phyloP scores from a whole-genome alignment of 2,329 filamentous ascomycete genomes.

The Rhytidhysteron rufulum region DNA sequence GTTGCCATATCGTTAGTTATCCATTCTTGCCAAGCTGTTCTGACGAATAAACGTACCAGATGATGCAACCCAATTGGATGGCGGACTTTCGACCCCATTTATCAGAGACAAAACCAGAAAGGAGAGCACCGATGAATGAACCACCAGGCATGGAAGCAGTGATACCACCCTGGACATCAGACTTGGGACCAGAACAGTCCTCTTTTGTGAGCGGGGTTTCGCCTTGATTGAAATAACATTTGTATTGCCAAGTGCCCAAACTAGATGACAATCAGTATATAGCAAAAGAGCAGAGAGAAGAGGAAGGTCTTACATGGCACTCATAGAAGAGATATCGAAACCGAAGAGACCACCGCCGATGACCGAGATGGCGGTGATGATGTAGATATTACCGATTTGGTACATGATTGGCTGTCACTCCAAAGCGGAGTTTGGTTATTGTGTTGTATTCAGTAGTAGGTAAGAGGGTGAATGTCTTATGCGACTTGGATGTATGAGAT shows the following conservation, averaged over 20 bases:
- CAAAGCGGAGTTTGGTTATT: too few relatives aligned
- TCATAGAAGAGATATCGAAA: slow-evolving; percentile 76
- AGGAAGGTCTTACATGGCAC: slow-evolving; percentile 36
- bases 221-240: slow-evolving; percentile 65
- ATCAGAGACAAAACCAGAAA: slow-evolving; percentile 59
- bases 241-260: slow-evolving; percentile 65
- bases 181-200: slow-evolving; percentile 50
- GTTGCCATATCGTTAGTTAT: slow-evolving; percentile 25
- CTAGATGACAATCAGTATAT: slow-evolving; percentile 36
- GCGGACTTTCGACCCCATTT: slow-evolving; percentile 50
- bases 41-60: slow-evolving; percentile 40
- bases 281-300: background rate
- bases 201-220: slow-evolving; percentile 32
- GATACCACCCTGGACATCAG: slow-evolving; percentile 62
- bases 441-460: background rate
- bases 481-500: too few relatives aligned
- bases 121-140: slow-evolving; percentile 62
- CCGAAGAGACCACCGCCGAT: slow-evolving; percentile 70
- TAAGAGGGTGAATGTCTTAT: background rate
- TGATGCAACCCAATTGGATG: slow-evolving; percentile 51
- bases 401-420: too few relatives aligned
- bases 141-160: slow-evolving; percentile 69
- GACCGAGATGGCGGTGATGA: slow-evolving; percentile 55
- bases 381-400: slow-evolving; percentile 54
- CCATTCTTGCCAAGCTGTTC: too few relatives aligned